phyloP scores from a whole-genome alignment of 345 rosid species.

The Sapria himalayana region DNA sequence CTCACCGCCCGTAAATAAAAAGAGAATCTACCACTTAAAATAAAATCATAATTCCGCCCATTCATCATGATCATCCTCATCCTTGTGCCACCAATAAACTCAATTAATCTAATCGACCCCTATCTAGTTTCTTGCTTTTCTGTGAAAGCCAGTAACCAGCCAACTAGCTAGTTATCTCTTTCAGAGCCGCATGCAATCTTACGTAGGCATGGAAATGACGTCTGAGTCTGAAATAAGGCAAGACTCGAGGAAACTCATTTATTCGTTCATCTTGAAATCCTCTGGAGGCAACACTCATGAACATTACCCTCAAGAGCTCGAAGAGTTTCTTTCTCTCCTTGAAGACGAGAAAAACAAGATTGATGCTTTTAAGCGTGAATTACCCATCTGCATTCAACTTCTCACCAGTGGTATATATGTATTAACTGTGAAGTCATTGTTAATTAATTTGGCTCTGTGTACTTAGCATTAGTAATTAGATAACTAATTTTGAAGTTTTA shows the following conservation, averaged over 20 bases:
- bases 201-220: slow-evolving; percentile 29
- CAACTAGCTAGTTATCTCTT: too few relatives aligned
- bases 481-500: slow-evolving; percentile 6
- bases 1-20: too few relatives aligned
- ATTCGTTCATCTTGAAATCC: slow-evolving; percentile 74
- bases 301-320: slow-evolving; percentile 58
- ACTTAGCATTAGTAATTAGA: slow-evolving; percentile 8
- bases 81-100: too few relatives aligned
- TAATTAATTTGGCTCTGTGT: slow-evolving; percentile 7
- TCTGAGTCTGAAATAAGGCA: slow-evolving; percentile 62
- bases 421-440: slow-evolving; percentile 1
- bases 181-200: too few relatives aligned
- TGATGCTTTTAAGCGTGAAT: slow-evolving; percentile 95
- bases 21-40: too few relatives aligned
- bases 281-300: slow-evolving; percentile 37
- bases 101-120: too few relatives aligned
- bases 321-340: slow-evolving; percentile 60
- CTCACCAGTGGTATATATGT: slow-evolving; percentile 50
- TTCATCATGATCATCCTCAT: too few relatives aligned
- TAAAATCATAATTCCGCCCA: too few relatives aligned
- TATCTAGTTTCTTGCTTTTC: too few relatives aligned
- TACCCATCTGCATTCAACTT: slow-evolving; percentile 99
- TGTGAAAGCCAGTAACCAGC: too few relatives aligned
- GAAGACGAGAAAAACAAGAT: slow-evolving; percentile 92
- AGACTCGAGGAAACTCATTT: slow-evolving; percentile 73